These are phyloP conservation scores for Mycena maculata DNA, from an alignment of 768 basidiomycete genomes.

Conservation along the genomic window DNA sequence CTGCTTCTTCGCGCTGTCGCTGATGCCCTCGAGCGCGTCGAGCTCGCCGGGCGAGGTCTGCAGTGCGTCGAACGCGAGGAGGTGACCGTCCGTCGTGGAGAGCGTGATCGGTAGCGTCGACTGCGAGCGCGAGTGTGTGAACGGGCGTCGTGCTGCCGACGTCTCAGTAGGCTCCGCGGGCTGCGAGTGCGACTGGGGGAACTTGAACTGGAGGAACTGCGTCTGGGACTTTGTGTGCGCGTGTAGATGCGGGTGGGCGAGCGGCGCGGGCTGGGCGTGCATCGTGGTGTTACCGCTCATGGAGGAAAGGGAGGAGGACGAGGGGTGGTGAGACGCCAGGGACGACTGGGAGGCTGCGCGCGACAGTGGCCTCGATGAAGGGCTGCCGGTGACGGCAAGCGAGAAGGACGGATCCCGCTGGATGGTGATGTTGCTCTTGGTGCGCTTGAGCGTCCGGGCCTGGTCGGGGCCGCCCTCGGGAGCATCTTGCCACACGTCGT, in stretches of 20 bases:
- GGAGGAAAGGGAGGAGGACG: slow-evolving; percentile 30
- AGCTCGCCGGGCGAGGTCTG: slow-evolving; percentile 76
- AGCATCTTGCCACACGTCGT: slow-evolving; percentile 65
- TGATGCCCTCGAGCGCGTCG: slow-evolving; percentile 82
- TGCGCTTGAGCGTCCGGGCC: slow-evolving; percentile 54
- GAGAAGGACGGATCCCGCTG: slow-evolving; percentile 66
- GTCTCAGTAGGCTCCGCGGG: slow-evolving; percentile 21
- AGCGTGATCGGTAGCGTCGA: slow-evolving; percentile 76
- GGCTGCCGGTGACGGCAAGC: slow-evolving; percentile 41
- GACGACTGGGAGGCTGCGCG: slow-evolving; percentile 64
- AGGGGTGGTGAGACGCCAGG: slow-evolving; percentile 11
- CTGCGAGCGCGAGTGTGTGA: slow-evolving; percentile 48
- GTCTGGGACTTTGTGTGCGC: slow-evolving; percentile 27
- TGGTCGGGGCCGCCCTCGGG: slow-evolving; percentile 39
- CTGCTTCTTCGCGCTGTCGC: slow-evolving; percentile 85
- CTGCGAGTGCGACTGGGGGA: slow-evolving; percentile 25
- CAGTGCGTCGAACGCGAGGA: slow-evolving; percentile 89
- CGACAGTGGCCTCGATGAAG: slow-evolving; percentile 51
- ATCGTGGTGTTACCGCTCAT: slow-evolving; percentile 20
- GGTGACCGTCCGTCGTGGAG: slow-evolving; percentile 82
- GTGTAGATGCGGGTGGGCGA: slow-evolving; percentile 46
- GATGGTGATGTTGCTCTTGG: slow-evolving; percentile 71
- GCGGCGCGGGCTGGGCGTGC: slow-evolving; percentile 12
- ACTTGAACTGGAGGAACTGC: slow-evolving; percentile 34
- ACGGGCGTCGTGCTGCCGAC: slow-evolving; percentile 51